Evolutionary conservation across 257 asterid species (phyloP).

Genomic region (Leptodermis oblonga): DNA sequence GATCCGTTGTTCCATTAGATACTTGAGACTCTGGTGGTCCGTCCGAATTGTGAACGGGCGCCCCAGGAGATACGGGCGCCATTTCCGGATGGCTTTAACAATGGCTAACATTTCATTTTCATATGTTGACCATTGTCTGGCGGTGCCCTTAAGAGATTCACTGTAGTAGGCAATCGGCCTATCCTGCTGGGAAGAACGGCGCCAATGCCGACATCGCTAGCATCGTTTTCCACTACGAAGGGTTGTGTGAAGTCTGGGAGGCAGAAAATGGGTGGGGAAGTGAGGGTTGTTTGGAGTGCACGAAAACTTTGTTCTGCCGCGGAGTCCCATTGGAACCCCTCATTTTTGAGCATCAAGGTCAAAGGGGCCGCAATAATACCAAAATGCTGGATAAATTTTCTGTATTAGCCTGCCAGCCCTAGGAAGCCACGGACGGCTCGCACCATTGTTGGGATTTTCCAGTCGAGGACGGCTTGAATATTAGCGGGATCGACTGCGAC

Average conservation of each 20-base stretch:
- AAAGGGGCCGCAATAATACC: background rate
- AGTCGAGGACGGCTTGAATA: background rate
- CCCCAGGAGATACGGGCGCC: background rate
- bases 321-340: background rate
- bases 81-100: background rate
- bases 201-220: background rate
- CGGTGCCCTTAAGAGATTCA: background rate
- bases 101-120: background rate
- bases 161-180: background rate
- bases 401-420: background rate
- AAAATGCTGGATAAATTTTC: background rate
- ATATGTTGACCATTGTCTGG: background rate
- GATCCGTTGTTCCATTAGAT: too few relatives aligned
- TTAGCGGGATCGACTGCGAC: background rate
- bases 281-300: background rate
- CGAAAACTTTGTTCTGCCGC: background rate
- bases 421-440: background rate
- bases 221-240: background rate
- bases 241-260: background rate
- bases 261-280: background rate
- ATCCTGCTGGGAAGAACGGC: background rate
- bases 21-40: too few relatives aligned
- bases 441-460: background rate
- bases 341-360: background rate
- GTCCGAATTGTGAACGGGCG: background rate